Base-by-base conservation (phyloP, 2,329 filamentous ascomycete genomes). In the Fusarium neocosmosporiellum region DNA sequence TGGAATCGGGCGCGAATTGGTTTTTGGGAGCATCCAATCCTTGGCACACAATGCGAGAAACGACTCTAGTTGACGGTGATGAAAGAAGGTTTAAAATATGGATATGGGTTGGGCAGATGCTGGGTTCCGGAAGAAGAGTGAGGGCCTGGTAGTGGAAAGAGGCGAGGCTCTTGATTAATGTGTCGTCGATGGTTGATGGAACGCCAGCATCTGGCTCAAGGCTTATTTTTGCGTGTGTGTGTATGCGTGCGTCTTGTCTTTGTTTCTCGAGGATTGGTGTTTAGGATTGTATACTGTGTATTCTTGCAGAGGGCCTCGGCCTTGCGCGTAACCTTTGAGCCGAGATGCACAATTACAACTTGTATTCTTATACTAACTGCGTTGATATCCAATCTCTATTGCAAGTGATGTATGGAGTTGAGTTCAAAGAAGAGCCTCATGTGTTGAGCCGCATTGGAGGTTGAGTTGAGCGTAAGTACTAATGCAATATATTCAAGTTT, bases 1-100 rank as follows among this genome's bases (percentile, higher is more conserved):
- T 76, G 74, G 69, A 76, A 72, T 71, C 68, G 61, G 74, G 71
- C 71, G 67, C 64, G 76, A 65, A 74, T 67, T 71, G 74, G 74
- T 71, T 73, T 72, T 70, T 71, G 72, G 70, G 70, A 72, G 77
- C 74, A 78, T 72, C 77, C 74, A 78, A 72, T 75, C 69, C 62
- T 72, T 71, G 68, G 66, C 66, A 72, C 61, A 68, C 73, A 73
- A 78, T 75, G 74, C 74, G 71, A 75, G 72, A 72, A 69, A 77
- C 66, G 75, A 75, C 70, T 71, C 69, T 66, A 60, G 65, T 70
- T 75, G 68, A 70, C 43, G 71, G 75, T 70, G 71, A 77, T 63
- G 68, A 74, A 72, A 57, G 65, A 63, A 37, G 69, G 72, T 69
- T 57, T 70, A 77, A 77, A 66, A 67, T 66, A 76, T n/a, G 66